phyloP scores from a whole-genome alignment of 2,329 filamentous ascomycete genomes.

The Calonectria honghensis region DNA sequence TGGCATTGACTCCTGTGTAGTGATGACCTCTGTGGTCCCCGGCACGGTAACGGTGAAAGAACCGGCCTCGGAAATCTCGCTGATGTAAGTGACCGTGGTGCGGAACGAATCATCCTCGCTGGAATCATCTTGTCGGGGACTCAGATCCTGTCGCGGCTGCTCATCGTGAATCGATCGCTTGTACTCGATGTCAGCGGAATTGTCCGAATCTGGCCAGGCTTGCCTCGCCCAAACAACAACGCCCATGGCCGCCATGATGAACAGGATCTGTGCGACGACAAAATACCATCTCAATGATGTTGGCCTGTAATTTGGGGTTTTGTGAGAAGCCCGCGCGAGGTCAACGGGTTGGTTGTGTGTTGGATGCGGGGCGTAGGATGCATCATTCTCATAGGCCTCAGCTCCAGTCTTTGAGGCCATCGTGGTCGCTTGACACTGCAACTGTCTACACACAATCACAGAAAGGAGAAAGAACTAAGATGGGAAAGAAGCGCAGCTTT shows the following conservation, averaged over 20 bases:
- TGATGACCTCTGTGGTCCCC: conserved; percentile 2
- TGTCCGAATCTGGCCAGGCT: conserved; percentile 51
- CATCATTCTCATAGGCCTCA: neutral
- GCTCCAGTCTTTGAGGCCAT: neutral
- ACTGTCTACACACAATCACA: neutral
- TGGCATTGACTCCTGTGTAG: neutral
- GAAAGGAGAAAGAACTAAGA: no score
- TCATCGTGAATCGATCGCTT: conserved; percentile 31
- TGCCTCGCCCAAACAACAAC: conserved; percentile 50
- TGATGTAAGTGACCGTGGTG: conserved; percentile 20
- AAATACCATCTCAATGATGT: conserved; percentile 54
- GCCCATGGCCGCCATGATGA: conserved; percentile 47
- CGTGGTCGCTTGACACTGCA: neutral
- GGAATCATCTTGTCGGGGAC: conserved; percentile 8
- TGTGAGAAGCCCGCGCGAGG: neutral
- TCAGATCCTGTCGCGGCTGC: neutral
- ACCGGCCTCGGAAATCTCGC: conserved; percentile 4
- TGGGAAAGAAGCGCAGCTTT: neutral
- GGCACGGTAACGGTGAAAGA: conserved; percentile 9
- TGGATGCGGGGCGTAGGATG: neutral
- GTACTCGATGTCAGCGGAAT: conserved; percentile 45
- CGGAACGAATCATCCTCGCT: neutral
- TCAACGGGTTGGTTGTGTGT: neutral
- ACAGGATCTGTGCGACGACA: conserved; percentile 42
- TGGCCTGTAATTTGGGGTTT: conserved; percentile 48